Evolutionary conservation across 768 basidiomycete species (phyloP).

Genomic region (Hypholoma fasciculare): DNA sequence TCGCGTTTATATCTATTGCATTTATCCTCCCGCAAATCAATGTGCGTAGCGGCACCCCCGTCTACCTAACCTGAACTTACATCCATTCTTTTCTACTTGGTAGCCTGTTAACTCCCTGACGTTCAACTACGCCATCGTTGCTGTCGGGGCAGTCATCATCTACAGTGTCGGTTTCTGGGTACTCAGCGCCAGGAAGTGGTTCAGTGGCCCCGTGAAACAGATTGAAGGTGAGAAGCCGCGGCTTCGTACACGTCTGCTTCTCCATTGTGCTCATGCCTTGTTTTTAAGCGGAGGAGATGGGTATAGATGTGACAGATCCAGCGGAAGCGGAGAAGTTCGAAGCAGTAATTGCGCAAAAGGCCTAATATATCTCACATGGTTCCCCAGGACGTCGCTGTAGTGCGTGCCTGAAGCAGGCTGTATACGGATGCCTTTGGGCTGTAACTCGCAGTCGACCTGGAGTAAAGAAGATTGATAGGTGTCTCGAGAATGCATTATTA

Average conservation of each 20-base stretch:
- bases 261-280: not conserved
- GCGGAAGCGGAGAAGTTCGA: not conserved
- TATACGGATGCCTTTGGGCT: too few relatives aligned
- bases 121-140: conserved; percentile 75
- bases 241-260: not conserved
- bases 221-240: conserved; percentile 45
- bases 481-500: too few relatives aligned
- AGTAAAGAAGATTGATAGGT: too few relatives aligned
- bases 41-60: conserved; percentile 28
- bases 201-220: conserved; percentile 67
- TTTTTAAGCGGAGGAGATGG: not conserved
- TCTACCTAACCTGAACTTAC: not conserved
- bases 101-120: conserved; percentile 71
- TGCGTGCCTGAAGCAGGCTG: too few relatives aligned
- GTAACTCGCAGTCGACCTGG: too few relatives aligned
- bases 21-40: conserved; percentile 75
- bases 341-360: not conserved
- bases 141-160: conserved; percentile 67
- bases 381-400: too few relatives aligned
- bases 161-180: conserved; percentile 74
- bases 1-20: conserved; percentile 67
- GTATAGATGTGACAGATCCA: not conserved
- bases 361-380: not conserved
- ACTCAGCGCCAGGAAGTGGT: conserved; percentile 71
- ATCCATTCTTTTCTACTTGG: not conserved